phyloP scores from a whole-genome alignment of 2,329 filamentous ascomycete genomes.

The Thermothelomyces thermophilus region DNA sequence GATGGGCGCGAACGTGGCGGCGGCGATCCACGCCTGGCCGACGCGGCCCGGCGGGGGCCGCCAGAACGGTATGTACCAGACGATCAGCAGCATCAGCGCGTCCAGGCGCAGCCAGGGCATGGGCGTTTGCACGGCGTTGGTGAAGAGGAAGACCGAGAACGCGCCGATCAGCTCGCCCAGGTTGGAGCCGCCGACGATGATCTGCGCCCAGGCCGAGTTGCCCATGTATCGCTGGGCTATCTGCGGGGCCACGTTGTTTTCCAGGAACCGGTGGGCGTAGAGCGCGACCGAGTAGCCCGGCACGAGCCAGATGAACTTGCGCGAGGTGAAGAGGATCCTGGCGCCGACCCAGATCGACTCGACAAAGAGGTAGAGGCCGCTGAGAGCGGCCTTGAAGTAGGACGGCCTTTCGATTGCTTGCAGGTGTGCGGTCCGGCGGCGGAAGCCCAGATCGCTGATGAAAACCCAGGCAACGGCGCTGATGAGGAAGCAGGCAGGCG shows the following conservation, averaged over 20 bases:
- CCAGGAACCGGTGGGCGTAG: conserved; percentile 45
- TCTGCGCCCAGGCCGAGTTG: conserved; percentile 43
- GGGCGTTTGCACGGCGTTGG: conserved; percentile 41
- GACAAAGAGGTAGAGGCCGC: conserved; percentile 38
- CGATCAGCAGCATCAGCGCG: conserved; percentile 38
- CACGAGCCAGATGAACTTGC: conserved; percentile 44
- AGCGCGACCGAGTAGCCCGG: conserved; percentile 43
- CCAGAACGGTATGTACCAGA: conserved; percentile 45
- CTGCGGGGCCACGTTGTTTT: conserved; percentile 41
- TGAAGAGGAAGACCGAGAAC: conserved; percentile 42
- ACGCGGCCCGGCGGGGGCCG: conserved; percentile 35
- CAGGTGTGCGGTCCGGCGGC: conserved; percentile 19
- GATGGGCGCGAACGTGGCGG: conserved; percentile 40
- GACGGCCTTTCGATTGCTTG: conserved; percentile 18
- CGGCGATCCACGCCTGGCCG: conserved; percentile 40
- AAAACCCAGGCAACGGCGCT: conserved; percentile 41
- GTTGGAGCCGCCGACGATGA: conserved; percentile 46
- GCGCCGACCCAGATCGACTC: conserved; percentile 41
- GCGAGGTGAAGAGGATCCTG: conserved; percentile 39
- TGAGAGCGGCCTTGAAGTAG: conserved; percentile 33
- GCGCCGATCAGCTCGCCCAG: conserved; percentile 44
- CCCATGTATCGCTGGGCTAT: conserved; percentile 42
- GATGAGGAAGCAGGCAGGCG: conserved; percentile 40
- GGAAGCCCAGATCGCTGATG: conserved; percentile 36
- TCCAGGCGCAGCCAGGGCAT: conserved; percentile 46